These are phyloP conservation scores for Xylaria sp. DNA, from an alignment of 2,329 filamentous ascomycete species.

Conservation along the genomic window DNA sequence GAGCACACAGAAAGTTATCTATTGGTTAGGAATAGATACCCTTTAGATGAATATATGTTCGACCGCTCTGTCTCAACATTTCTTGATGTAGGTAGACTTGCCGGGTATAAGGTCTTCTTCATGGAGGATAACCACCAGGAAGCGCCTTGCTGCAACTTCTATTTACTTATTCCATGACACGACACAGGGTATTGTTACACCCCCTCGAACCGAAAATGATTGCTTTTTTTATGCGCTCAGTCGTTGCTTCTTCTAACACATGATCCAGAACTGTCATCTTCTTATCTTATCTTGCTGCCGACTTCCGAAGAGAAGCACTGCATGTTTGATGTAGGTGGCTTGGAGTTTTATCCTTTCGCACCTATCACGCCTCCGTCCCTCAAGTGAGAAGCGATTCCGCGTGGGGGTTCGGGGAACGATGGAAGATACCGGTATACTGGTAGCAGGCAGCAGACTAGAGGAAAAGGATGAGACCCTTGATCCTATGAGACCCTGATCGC, in stretches of 20 bases:
- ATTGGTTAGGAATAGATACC: conserved; percentile 22
- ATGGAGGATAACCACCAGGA: no score
- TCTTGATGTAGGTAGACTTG: not conserved
- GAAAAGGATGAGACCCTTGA: conserved; percentile 5
- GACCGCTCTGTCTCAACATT: not conserved
- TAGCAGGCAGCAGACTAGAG: no score
- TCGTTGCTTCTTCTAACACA: not conserved
- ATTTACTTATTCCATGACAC: not conserved
- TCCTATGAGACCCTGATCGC: not conserved
- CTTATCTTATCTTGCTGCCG: conserved; percentile 19
- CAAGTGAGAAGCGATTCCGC: not conserved
- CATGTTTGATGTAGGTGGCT: conserved; percentile 14
- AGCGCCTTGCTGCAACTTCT: no score
- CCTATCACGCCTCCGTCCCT: conserved; percentile 8
- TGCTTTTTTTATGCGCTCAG: not conserved
- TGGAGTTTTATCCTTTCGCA: not conserved
- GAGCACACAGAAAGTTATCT: not conserved
- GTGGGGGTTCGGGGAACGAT: not conserved
- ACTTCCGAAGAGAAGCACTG: conserved; percentile 2
- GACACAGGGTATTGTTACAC: not conserved
- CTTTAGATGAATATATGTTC: not conserved
- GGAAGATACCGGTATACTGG: not conserved
- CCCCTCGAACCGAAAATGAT: not conserved
- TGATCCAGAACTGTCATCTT: not conserved
- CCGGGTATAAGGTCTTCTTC: not conserved